Percentiles rank a stretch among this genome's conserved stretches.
Conservation (phyloP, 176 grass and related monocot genomes). For the Phragmites australis region DNA sequence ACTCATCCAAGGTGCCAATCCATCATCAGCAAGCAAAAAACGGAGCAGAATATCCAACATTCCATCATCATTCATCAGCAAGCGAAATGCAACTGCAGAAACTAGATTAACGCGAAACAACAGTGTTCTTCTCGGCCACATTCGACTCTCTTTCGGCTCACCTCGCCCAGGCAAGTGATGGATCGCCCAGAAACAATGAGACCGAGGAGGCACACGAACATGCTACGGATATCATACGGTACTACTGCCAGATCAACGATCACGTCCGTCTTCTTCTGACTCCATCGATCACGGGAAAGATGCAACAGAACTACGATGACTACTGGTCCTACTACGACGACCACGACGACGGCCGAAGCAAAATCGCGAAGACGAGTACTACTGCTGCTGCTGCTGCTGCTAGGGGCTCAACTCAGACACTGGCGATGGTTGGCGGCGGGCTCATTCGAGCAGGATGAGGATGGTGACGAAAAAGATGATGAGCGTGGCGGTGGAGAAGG, state of each 20-base stretch:
- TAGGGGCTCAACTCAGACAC: slow-evolving; percentile 19
- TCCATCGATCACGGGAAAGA: not conserved
- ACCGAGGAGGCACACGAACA: not conserved
- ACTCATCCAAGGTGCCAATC: not conserved
- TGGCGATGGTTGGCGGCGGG: slow-evolving; percentile 20
- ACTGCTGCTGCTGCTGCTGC: not conserved
- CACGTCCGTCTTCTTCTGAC: not conserved
- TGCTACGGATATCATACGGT: not conserved
- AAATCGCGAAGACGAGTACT: not conserved
- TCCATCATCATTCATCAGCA: not conserved
- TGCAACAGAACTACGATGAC: slow-evolving; percentile 18
- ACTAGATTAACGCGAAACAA: not conserved
- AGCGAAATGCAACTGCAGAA: not conserved
- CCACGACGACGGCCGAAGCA: not conserved
- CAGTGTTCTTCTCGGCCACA: not conserved
- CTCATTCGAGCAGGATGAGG: not conserved
- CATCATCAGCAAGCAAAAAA: not conserved
- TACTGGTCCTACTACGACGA: not conserved
- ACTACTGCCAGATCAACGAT: not conserved
- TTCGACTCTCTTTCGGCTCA: not conserved
- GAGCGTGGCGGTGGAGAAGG: not conserved
- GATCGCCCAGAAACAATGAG: not conserved
- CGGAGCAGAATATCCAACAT: not conserved
- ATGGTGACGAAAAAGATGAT: not conserved
- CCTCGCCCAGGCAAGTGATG: not conserved